Evolutionary conservation across 1,284 basidiomycete genomes (phyloP), one percentile per base, ranked within the genome.

Genomic region (Pseudozyma thailandica): DNA sequence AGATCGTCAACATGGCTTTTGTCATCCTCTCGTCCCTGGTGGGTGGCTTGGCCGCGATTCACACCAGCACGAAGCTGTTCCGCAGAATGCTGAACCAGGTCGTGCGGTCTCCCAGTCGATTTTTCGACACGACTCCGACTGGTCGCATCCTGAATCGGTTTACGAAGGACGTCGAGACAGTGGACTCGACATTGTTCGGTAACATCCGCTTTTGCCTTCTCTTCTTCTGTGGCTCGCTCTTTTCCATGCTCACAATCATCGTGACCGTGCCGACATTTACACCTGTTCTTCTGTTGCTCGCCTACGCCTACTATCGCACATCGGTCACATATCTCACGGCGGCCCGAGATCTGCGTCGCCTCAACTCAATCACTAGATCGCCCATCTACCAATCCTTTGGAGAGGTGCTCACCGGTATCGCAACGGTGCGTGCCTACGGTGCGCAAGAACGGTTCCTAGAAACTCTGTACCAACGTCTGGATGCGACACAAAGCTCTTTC

Each of bases 61-160:
- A 13, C 30, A 78, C 78, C 1, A 66, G 74, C 27, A 48, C 48
- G 15, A 31, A 47, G 16, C 64, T 81, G n/a, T 81, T 81, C 39
- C 31, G 26, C 9, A 39, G 26, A 13, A 69, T 77, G 78, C 50
- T 81, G 10, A 26, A 52, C 16, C 56, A 60, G 18, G 73, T 78
- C 3, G 46, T 80, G 31, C 66, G 72, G 10, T 77, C 79, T 5
- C 71, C 78, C 1, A 52, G 66, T 16, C 63, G 71, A 13, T 81
- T 77, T 63, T 77, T 75, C 39, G 79, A 80, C 48, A 54, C 38
- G 30, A 72, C 64, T 4, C 77, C 79, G 13, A 81, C 83, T 4
- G 86, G 86, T 4, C 83, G 86, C 2, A 86, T 87, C 65, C 81
- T 86, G 57, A 87, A 87, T 65, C 82, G 86, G 9, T 82, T 84